A percentile compares a stretch with the other conserved stretches of the same genome.
Conservation (phyloP, 345 rosid genomes). For the Sisymbrium altissimum region DNA sequence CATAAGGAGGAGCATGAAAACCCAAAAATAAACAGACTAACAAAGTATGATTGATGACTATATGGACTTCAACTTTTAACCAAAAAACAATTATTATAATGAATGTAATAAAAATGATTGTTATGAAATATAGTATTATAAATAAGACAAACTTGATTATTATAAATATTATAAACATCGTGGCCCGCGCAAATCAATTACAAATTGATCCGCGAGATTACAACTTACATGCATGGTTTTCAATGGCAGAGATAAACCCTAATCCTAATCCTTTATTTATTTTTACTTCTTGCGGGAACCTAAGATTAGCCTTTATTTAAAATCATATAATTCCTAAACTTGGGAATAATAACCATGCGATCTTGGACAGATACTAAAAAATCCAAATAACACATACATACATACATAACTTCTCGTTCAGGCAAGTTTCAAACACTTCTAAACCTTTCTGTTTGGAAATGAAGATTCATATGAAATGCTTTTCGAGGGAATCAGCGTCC, state of each 20-base stretch:
- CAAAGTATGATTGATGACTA: constrained; percentile 10
- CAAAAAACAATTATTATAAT: neutral
- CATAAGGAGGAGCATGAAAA: constrained; percentile 16
- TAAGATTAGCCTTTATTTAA: neutral
- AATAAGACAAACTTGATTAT: constrained; percentile 4
- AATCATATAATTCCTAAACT: neutral
- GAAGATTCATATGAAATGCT: constrained; percentile 13
- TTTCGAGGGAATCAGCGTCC: constrained; percentile 26
- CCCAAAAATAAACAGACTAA: neutral
- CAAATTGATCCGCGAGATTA: constrained; percentile 12
- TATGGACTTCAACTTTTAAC: neutral
- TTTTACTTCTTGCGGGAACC: neutral
- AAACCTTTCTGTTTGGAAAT: constrained; percentile 10
- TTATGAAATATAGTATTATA: neutral
- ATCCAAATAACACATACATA: neutral
- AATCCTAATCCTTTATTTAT: neutral
- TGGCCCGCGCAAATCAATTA: constrained; percentile 10
- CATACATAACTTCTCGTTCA: neutral
- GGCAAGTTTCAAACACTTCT: neutral
- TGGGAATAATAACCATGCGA: neutral
- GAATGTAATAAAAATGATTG: neutral
- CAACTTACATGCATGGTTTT: constrained; percentile 12
- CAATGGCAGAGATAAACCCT: constrained; percentile 15
- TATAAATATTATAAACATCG: neutral
- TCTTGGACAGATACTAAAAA: constrained; percentile 6